Base-by-base conservation (phyloP, 768 basidiomycete genomes). In the Boletus sensibilis region DNA sequence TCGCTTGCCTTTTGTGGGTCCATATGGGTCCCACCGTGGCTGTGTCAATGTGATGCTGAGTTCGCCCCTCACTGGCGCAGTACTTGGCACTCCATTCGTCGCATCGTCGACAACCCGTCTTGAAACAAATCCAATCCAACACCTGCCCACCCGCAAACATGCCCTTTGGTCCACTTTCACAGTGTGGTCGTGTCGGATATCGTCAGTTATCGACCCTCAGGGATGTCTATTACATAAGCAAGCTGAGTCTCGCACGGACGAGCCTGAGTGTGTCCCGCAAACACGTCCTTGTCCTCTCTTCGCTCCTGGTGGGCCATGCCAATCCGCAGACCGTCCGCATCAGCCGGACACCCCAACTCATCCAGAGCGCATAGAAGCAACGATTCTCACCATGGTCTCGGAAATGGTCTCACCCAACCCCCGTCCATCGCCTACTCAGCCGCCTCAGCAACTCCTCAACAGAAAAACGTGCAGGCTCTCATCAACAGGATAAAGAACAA, bases 401-500 rank as follows among this genome's bases (percentile, higher is more conserved):
- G 63, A 40, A 72, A 68, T 40, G 72, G 68, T 23, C 67, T 67
- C 47, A 4, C 68, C 5, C 71, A 74, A 25, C 71, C 72, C 16
- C 70, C 72, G 8, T 73, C 72, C 44, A 57, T 72, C 56, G 73
- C 73, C 49, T 78, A 77, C 64, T 71, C 75, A 31, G 63, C 74
- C 18, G 64, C 65, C 31, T 68, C 71, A 14, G 65, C 80, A 9
- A 83, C 83, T 2, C 86, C 88, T 1, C 89, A 94, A 67, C 88
- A 91, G 74, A 92, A 87, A 78, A 83, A 92, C 51, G 85, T 94
- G 34, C 82, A 86, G 60, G 86, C 85, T 9, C 76, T 95, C 59
- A 90, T 95, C 35, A 86, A 83, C 64, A 80, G 92, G 65, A 74
- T 95, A 66, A 88, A 86, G 74, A 82, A 84, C 72, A 94, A 92